phyloP scores from a whole-genome alignment of 2,329 filamentous ascomycete genomes.

The Moelleriella libera region DNA sequence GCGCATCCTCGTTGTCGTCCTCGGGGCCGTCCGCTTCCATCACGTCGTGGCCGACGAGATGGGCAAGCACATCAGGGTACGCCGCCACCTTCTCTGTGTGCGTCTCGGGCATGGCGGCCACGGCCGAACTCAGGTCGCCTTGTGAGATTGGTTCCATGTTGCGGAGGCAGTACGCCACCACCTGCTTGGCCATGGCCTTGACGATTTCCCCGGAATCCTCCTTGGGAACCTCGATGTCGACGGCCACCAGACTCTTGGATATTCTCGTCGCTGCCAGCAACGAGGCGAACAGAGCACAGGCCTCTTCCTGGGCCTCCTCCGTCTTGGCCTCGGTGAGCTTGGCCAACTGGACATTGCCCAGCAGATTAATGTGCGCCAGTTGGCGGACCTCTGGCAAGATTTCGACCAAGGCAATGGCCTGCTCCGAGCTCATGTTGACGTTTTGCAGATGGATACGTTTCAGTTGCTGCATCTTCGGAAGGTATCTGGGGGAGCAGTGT shows the following conservation, averaged over 20 bases:
- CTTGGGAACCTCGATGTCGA: conserved; percentile 82
- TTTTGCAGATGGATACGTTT: conserved; percentile 81
- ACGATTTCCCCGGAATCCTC: conserved; percentile 77
- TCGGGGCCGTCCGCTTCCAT: conserved; percentile 32
- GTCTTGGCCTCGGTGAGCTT: conserved; percentile 61
- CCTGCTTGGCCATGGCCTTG: conserved; percentile 81
- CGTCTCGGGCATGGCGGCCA: conserved; percentile 21
- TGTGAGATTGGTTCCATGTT: conserved; percentile 77
- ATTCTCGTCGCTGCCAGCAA: conserved; percentile 77
- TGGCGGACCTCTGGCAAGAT: conserved; percentile 71
- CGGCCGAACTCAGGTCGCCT: not conserved
- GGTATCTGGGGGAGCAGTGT: conserved; percentile 1
- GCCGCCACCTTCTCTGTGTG: conserved; percentile 18
- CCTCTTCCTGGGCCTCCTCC: conserved; percentile 76
- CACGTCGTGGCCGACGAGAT: conserved; percentile 64
- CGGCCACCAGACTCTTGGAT: conserved; percentile 68
- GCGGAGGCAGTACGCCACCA: conserved; percentile 84
- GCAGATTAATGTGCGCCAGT: conserved; percentile 73
- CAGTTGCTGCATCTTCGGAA: conserved; percentile 57
- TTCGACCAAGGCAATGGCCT: conserved; percentile 83
- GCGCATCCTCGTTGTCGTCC: conserved; percentile 54
- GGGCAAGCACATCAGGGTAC: conserved; percentile 70
- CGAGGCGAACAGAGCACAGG: conserved; percentile 84
- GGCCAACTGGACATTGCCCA: conserved; percentile 64
- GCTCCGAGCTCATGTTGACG: conserved; percentile 70